Percentiles rank a stretch among this genome's conserved stretches.
Evolutionary conservation across 768 basidiomycete species (phyloP).

Genomic region (Kwoniella bestiolae): DNA sequence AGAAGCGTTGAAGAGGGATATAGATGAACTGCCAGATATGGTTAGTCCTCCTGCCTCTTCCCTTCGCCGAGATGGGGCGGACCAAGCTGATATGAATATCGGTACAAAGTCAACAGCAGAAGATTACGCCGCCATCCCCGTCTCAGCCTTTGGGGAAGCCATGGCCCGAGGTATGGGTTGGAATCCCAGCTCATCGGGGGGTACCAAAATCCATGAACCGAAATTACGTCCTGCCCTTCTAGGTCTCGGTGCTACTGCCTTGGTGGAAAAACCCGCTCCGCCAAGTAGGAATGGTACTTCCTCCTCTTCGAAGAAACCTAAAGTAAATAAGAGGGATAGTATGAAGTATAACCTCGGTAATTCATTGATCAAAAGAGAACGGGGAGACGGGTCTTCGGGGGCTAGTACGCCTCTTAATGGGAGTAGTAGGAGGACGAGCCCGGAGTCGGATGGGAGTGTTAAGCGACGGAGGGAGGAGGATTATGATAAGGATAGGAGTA

Average conservation of each 20-base stretch:
- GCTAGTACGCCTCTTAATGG: conserved; percentile 14
- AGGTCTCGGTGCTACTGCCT: conserved; percentile 92
- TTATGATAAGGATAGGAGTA: conserved; percentile 6
- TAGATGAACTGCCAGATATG: conserved; percentile 66
- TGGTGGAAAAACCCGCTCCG: conserved; percentile 66
- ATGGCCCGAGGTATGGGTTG: conserved; percentile 96
- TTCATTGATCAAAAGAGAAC: conserved; percentile 69
- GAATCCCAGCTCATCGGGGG: conserved; percentile 68
- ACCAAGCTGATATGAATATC: background rate
- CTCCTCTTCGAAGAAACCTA: conserved; percentile 19
- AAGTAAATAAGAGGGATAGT: conserved; percentile 65
- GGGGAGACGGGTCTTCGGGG: conserved; percentile 27
- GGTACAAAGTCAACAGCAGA: conserved; percentile 66
- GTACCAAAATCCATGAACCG: conserved; percentile 79
- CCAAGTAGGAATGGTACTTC: conserved; percentile 58
- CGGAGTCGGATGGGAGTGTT: conserved; percentile 31
- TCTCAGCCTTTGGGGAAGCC: conserved; percentile 90
- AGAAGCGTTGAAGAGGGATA: conserved; percentile 82
- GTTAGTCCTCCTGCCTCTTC: too few relatives aligned
- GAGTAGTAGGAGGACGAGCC: conserved; percentile 1
- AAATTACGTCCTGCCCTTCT: conserved; percentile 79
- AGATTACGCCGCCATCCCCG: conserved; percentile 88
- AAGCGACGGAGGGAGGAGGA: conserved; percentile 5
- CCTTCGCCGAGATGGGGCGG: too few relatives aligned
- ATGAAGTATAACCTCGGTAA: conserved; percentile 68